These are phyloP conservation scores for Amphirosellinia nigrospora DNA, from an alignment of 495 filamentous ascomycete genomes.

Conservation along the genomic window DNA sequence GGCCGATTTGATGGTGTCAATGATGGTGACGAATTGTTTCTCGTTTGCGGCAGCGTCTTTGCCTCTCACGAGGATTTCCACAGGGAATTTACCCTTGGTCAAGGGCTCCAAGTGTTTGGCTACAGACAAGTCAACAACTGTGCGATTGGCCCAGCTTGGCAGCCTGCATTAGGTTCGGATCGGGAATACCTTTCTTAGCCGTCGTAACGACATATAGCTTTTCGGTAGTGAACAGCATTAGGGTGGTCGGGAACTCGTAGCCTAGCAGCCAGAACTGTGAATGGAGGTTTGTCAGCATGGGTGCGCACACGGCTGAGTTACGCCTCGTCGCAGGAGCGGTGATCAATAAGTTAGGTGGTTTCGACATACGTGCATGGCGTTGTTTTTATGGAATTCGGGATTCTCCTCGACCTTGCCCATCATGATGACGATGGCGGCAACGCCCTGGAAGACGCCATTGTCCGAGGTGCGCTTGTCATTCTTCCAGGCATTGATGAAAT, in stretches of 20 bases:
- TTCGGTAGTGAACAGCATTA: slow-evolving; percentile 89
- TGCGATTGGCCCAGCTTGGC: neutral
- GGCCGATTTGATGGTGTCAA: slow-evolving; percentile 82
- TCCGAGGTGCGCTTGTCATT: slow-evolving; percentile 85
- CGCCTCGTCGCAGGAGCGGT: neutral
- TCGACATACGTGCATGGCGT: slow-evolving; percentile 85
- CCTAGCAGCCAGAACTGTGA: slow-evolving; percentile 94
- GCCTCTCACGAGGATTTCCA: slow-evolving; percentile 86
- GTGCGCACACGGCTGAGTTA: neutral
- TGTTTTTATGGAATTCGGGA: slow-evolving; percentile 86
- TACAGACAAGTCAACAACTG: slow-evolving; percentile 41
- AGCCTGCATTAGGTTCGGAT: neutral
- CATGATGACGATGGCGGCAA: slow-evolving; percentile 80
- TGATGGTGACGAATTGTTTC: slow-evolving; percentile 81
- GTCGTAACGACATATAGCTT: slow-evolving; percentile 90
- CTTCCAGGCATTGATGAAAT: slow-evolving; percentile 91
- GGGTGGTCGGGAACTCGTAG: slow-evolving; percentile 96
- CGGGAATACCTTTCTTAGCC: slow-evolving; percentile 83
- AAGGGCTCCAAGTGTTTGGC: slow-evolving; percentile 92
- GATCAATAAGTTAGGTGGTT: neutral
- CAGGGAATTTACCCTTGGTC: slow-evolving; percentile 86
- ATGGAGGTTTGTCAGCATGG: slow-evolving; percentile 21
- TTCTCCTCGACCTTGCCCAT: slow-evolving; percentile 94
- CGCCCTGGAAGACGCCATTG: slow-evolving; percentile 77
- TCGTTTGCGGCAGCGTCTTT: slow-evolving; percentile 90